A percentile compares a stretch with the other conserved stretches of the same genome.
phyloP scores from a whole-genome alignment of 305 asterid genomes.

The Andrographis paniculata region DNA sequence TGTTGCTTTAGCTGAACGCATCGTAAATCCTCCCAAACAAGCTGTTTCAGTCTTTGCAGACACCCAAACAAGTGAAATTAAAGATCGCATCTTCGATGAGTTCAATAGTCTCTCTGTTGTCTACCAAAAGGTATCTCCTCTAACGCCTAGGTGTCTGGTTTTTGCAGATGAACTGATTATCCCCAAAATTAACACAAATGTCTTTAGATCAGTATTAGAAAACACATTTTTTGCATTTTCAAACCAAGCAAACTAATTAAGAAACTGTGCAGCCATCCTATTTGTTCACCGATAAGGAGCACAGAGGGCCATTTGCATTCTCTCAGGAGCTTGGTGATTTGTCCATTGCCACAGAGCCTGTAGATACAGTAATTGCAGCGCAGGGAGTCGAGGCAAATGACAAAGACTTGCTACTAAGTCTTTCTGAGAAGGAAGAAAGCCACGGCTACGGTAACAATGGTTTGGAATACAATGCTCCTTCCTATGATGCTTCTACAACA shows the following conservation, averaged over 20 bases:
- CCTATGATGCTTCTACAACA: constrained; percentile 33
- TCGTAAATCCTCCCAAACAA: constrained; percentile 98
- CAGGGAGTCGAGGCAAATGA: constrained; percentile 84
- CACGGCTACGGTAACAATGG: constrained; percentile 49
- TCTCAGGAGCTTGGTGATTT: constrained; percentile 77
- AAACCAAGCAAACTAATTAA: background rate
- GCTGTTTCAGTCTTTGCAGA: constrained; percentile 99
- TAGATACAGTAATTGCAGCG: constrained; percentile 42
- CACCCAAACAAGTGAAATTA: constrained; percentile 87
- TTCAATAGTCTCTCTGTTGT: constrained; percentile 95
- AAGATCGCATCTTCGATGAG: constrained; percentile 97
- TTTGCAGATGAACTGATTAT: no score
- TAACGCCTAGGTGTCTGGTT: background rate
- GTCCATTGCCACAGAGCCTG: constrained; percentile 54
- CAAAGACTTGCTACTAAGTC: constrained; percentile 77
- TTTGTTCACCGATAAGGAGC: constrained; percentile 94
- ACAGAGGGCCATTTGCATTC: constrained; percentile 94
- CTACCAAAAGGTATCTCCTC: constrained; percentile 73
- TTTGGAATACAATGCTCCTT: constrained; percentile 70
- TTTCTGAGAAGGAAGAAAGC: constrained; percentile 79
- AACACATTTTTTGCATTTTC: background rate
- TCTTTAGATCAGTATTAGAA: no score
- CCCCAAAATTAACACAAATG: no score
- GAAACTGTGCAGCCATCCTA: constrained; percentile 71
- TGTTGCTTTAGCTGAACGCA: constrained; percentile 74